Evolutionary conservation across 371 early-diverging fungal genomes (phyloP).

Genomic region (Capniomyces stellatus): DNA sequence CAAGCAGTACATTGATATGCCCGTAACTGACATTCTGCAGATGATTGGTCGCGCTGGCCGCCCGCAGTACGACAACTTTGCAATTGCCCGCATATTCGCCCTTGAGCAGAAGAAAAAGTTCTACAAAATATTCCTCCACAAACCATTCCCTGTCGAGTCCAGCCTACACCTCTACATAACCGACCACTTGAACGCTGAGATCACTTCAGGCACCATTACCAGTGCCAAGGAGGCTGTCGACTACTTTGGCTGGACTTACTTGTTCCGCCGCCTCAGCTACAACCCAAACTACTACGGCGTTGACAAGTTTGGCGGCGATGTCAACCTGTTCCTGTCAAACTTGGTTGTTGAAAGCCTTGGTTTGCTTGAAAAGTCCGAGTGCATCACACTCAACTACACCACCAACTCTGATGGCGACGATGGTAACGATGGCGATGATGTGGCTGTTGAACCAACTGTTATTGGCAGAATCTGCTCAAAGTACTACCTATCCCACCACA

Average conservation of each 20-base stretch:
- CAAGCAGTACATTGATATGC: constrained; percentile 79
- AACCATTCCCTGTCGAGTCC: constrained; percentile 80
- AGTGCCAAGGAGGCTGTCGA: constrained; percentile 83
- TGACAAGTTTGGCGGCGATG: constrained; percentile 38
- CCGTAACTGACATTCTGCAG: constrained; percentile 89
- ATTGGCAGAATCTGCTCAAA: constrained; percentile 67
- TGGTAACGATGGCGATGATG: not conserved
- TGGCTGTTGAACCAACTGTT: constrained; percentile 37
- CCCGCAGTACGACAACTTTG: constrained; percentile 88
- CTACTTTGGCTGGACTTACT: constrained; percentile 87
- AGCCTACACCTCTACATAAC: constrained; percentile 50
- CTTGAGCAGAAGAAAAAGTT: constrained; percentile 85
- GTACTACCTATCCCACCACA: constrained; percentile 71
- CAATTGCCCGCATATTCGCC: constrained; percentile 72
- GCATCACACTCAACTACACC: constrained; percentile 23
- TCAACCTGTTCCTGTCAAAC: constrained; percentile 53
- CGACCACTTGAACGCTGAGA: constrained; percentile 86
- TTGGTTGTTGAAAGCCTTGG: constrained; percentile 48
- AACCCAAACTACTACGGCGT: constrained; percentile 92
- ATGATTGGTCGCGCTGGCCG: constrained; percentile 99
- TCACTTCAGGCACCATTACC: constrained; percentile 65
- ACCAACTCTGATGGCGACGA: constrained; percentile 2
- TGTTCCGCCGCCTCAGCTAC: constrained; percentile 70
- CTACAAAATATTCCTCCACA: constrained; percentile 89
- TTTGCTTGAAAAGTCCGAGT: constrained; percentile 47